Evolutionary conservation across 2,329 filamentous ascomycete genomes (phyloP), one percentile per base, ranked within the genome.

Genomic region (Aspergillus udagawae): DNA sequence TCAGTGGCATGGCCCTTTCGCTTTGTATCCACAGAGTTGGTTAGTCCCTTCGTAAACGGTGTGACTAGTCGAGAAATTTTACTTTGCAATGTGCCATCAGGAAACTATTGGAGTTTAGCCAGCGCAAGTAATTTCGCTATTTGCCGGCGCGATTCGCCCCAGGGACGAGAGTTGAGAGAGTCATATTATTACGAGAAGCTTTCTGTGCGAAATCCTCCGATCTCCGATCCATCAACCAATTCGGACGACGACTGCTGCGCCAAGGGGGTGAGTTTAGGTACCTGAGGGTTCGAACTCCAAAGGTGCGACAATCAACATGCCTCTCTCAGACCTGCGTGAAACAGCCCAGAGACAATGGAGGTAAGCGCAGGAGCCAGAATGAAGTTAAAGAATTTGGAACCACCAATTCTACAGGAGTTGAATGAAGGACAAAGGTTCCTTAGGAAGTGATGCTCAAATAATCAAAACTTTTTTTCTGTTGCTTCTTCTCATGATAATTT

Each of bases 331-430:
- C n/a, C 42, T 45, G n/a, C n/a, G n/a, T 59, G 51, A 59, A 59
- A 54, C 57, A 38, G 17, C 32, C 38, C 14, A 52, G 57, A 59
- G 54, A 57, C 57, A 57, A 48, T 32, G 32, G 23, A 25, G 25
- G 54, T 54, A 42, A 41, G 38, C 42, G 53, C 23, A 56, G 20
- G 27, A 44, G 28, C 52, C 35, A 49, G 29, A 21, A 28, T n/a
- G 53, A 12, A 4, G 35, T 21, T 6, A 9, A 47, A 23, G 35
- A 53, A 32, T 49, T 45, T 14, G 17, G 32, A 5, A 38, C 14
- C 32, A 38, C 5, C 14, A 17, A 5, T 14, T 35, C 14, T 14
- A 5, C 32, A 38, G 32, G 32, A 38, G 32, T 38, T 38, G 32
- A 17, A 17, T 38, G 32, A 38, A 38, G 32, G 32, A 38, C 32